Base-by-base conservation (phyloP, 257 asterid genomes). In the Handroanthus guayacan region DNA sequence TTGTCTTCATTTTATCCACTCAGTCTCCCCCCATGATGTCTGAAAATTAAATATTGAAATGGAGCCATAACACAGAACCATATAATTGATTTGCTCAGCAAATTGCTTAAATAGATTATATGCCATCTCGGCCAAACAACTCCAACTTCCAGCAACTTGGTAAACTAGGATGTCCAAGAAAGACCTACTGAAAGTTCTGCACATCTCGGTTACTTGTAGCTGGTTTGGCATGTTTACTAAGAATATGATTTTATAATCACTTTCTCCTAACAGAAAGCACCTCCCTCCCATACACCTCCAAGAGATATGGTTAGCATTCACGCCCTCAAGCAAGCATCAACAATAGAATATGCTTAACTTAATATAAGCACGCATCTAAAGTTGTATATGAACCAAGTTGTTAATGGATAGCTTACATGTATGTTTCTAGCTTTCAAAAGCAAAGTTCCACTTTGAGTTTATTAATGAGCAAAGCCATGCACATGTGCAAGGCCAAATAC, bases 1-100 rank as follows among this genome's bases (percentile, higher is more conserved):
- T 44, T 7, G 9, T 44, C 56, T 5, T 63, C 36, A 3, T 48
- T 14, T 17, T 43, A 43, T 41, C 63, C 52, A 38, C 50, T 12
- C 67, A 57, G 4, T 67, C 52, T 73, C 36, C 11, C 20, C 6
- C 39, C 38, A 69, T 63, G 36, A 68, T 16, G 34, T 39, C 54
- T 41, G 41, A 57, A 25, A 25, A 25, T 25, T 25, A 25, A 67
- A 50, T 12, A 41, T 20, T 57, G 31, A 71, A 58, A 76, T 64
- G 61, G 62, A 54, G 56, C 56, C 52, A 25, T 9, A 48, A 47
- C 62, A 37, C 9, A 51, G 20, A 50, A 43, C 71, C 51, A 41
- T 41, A 2, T 5, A 9, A 75, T 51, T 58, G 36, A 57, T 69
- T 80, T 67, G 63, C 65, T 60, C 62, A 69, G 38, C 20, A 69